Conservation (phyloP, 345 rosid species). For the Bruguiera sexangula region DNA sequence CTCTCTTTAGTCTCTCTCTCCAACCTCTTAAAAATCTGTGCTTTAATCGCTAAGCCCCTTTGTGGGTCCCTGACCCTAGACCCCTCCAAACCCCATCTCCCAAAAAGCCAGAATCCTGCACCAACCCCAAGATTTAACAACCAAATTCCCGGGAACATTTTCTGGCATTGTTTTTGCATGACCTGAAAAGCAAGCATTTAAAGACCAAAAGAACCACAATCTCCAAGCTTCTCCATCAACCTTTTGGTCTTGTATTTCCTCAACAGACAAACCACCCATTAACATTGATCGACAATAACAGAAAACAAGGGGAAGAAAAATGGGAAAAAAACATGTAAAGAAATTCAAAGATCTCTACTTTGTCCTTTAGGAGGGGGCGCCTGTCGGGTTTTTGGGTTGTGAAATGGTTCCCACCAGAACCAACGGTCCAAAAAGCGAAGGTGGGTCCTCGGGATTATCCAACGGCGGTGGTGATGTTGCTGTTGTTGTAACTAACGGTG, state of each 20-base stretch:
- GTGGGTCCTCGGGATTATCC: neutral
- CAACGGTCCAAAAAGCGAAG: neutral
- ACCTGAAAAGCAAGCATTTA: neutral
- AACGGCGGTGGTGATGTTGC: neutral
- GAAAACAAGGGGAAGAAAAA: neutral
- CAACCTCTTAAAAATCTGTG: neutral
- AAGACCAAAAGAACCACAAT: neutral
- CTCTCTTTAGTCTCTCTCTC: neutral
- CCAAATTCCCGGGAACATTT: neutral
- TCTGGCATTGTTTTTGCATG: neutral
- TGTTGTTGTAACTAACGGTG: neutral
- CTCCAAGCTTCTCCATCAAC: neutral
- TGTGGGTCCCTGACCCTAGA: neutral
- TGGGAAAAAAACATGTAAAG: neutral
- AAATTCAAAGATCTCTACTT: neutral
- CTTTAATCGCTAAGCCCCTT: neutral
- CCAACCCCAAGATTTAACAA: neutral
- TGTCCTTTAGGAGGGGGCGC: neutral
- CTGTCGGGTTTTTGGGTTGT: neutral
- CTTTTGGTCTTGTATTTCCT: neutral
- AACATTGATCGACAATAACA: neutral
- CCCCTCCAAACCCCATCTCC: neutral
- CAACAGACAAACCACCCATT: neutral
- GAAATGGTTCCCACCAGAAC: constrained; percentile 10
- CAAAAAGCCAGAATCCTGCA: neutral